Conservation (phyloP, 2,329 filamentous ascomycete genomes). For the Colletotrichum tropicale region DNA sequence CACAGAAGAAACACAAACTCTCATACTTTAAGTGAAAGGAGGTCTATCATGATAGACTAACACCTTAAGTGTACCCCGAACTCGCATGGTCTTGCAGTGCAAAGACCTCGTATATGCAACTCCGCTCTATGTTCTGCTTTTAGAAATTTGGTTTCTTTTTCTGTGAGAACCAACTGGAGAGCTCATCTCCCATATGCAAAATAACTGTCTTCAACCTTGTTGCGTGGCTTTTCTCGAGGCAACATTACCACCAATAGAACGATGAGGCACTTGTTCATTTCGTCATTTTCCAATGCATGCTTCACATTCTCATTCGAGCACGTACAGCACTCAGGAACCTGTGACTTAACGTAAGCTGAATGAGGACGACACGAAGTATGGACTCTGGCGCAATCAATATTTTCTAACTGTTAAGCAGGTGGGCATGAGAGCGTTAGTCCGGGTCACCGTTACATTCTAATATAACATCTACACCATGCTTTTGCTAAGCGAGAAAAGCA, state of each 20-base stretch:
- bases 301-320: neutral
- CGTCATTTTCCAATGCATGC: neutral
- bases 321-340: neutral
- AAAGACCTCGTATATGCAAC: neutral
- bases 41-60: neutral
- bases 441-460: neutral
- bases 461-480: neutral
- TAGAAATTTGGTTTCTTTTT: neutral
- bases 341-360: neutral
- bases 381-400: neutral
- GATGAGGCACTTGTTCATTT: neutral
- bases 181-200: neutral
- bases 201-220: fast-evolving
- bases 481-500: neutral
- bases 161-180: neutral
- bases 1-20: neutral
- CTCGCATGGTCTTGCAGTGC: neutral
- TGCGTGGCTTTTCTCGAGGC: neutral
- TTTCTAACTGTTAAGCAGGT: neutral
- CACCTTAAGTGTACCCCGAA: neutral
- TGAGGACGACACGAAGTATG: neutral
- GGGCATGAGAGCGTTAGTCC: neutral
- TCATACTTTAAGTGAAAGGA: neutral
- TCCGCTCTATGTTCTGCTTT: neutral
- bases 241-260: neutral